A percentile compares a stretch with the other conserved stretches of the same genome.
Evolutionary conservation across 768 basidiomycete genomes (phyloP).

Genomic region (Naganishia vishniacii): DNA sequence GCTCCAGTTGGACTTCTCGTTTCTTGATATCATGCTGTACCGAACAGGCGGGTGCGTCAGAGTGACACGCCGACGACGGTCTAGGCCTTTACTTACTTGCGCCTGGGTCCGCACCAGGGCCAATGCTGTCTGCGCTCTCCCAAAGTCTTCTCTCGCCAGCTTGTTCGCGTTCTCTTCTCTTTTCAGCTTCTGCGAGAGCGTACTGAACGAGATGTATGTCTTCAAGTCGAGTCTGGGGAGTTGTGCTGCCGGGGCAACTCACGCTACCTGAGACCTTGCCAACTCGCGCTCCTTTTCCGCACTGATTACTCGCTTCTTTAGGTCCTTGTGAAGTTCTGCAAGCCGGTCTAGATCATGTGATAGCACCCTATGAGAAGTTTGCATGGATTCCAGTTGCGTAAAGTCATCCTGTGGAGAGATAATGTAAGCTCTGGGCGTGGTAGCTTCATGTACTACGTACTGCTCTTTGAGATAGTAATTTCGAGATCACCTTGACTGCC

Average conservation of each 20-base stretch:
- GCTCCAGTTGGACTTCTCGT: conserved; percentile 26
- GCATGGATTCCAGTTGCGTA: conserved; percentile 26
- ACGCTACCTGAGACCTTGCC: conserved; percentile 29
- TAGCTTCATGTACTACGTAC: conserved; percentile 18
- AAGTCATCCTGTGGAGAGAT: conserved; percentile 30
- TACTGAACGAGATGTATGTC: not conserved
- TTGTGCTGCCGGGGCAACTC: not conserved
- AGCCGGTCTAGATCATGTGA: conserved; percentile 34
- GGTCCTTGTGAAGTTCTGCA: conserved; percentile 25
- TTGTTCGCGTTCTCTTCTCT: conserved; percentile 31
- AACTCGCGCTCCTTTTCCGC: conserved; percentile 31
- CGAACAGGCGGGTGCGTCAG: not conserved
- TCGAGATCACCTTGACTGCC: conserved; percentile 27
- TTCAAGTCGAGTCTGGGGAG: not conserved
- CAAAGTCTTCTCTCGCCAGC: conserved; percentile 26
- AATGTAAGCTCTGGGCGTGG: not conserved
- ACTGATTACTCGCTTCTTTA: conserved; percentile 9
- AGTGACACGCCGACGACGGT: too few species aligned
- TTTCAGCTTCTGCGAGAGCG: conserved; percentile 24
- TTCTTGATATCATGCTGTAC: conserved; percentile 27
- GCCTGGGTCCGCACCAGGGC: conserved; percentile 33
- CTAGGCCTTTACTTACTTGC: conserved; percentile 22
- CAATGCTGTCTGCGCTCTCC: conserved; percentile 32
- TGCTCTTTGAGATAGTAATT: conserved; percentile 29
- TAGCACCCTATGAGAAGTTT: conserved; percentile 28